These are phyloP conservation scores for Hemerocallis citrina DNA, from an alignment of 106 monocot species.

Conservation along the genomic window DNA sequence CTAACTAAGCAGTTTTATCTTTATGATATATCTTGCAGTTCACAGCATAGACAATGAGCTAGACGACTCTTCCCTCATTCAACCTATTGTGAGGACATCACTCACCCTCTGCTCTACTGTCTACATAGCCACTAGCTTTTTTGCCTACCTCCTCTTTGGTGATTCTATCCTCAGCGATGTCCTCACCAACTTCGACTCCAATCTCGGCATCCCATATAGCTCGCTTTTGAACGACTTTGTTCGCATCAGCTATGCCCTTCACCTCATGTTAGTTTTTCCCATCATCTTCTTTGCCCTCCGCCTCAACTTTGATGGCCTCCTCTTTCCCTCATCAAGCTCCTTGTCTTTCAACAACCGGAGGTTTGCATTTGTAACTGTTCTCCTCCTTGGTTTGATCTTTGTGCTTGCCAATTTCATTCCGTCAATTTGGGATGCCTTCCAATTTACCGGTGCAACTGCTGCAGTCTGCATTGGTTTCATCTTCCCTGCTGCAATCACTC, in stretches of 20 bases:
- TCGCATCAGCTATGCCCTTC: constrained; percentile 41
- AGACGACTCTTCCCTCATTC: constrained; percentile 62
- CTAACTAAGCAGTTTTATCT: constrained; percentile 30
- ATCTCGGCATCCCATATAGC: constrained; percentile 39
- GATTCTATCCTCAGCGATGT: constrained; percentile 69
- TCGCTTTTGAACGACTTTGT: constrained; percentile 35
- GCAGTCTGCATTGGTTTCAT: constrained; percentile 54
- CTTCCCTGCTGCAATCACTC: constrained; percentile 43
- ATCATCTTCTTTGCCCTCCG: constrained; percentile 46
- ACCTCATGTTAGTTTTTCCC: constrained; percentile 61
- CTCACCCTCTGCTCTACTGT: constrained; percentile 54
- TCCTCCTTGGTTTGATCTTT: constrained; percentile 25
- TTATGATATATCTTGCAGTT: constrained; percentile 65
- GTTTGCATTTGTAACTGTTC: constrained; percentile 19
- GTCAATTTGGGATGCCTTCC: constrained; percentile 58
- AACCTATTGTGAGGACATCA: constrained; percentile 57
- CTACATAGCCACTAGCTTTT: constrained; percentile 68
- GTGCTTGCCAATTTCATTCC: constrained; percentile 43
- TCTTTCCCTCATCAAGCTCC: constrained; percentile 33
- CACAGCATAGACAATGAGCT: constrained; percentile 87
- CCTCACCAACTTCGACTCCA: constrained; percentile 56
- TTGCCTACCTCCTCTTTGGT: constrained; percentile 74
- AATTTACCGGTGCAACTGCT: constrained; percentile 57
- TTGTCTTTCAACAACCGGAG: constrained; percentile 22
- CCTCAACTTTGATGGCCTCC: constrained; percentile 49